Evolutionary conservation across 176 grass and related monocot genomes (phyloP), one percentile per base, ranked within the genome.

Genomic region (Oryza punctata): DNA sequence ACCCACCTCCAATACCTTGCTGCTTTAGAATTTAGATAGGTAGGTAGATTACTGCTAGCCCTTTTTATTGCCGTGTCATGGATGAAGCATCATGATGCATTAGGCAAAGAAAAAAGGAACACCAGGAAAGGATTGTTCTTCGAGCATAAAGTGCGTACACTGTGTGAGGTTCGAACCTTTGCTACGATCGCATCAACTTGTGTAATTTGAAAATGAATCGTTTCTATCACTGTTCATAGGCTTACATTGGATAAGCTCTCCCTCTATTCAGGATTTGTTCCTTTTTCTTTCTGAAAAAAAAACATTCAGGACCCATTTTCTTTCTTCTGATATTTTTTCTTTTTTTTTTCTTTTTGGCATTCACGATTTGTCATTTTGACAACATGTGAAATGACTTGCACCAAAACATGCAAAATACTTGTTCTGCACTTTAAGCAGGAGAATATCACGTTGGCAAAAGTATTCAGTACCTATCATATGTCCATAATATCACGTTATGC

Each of bases 41-140:
- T 21, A n/a, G n/a, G n/a, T n/a, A 27, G 80, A 65, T 83, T 65
- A 16, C 69, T 30, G 25, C 38, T 32, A n/a, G 33, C n/a, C 27
- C 29, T 69, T 47, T 35, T 81, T 41, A 30, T 28, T 45, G 44
- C 18, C 0, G 68, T 67, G 78, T 65, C 72, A 85, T 82, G 78
- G 72, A 29, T 27, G 32, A 60, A 65, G 61, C 41, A 80, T 54
- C 29, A 67, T 45, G 11, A 21, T 65, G 52, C 59, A 54, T 63
- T 86, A 67, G 44, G 47, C n/a, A 24, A 70, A 57, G 49, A 72
- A 35, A 35, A 46, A 44, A 61, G 33, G 16, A 30, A 67, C 43
- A 18, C 15, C 6, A 24, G 49, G 44, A 33, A 72, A 78, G 14
- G 50, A 63, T 71, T 28, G 52, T 72, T 85, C 75, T 30, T 30